Conservation (phyloP, 345 rosid genomes). For the Eucalyptus cloeziana region DNA sequence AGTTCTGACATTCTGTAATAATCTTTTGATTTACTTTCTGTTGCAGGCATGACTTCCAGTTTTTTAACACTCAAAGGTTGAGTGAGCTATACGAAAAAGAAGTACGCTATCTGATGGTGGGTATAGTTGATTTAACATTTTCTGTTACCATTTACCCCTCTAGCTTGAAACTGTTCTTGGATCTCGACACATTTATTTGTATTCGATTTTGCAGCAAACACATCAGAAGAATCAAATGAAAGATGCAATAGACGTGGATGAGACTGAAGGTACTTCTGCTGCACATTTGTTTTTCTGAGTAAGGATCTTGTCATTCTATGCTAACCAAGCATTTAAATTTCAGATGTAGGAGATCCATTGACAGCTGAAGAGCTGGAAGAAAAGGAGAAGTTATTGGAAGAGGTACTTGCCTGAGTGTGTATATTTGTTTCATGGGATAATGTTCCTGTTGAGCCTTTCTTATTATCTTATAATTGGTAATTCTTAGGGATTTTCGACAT, state of each 20-base stretch:
- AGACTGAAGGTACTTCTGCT: conserved; percentile 68
- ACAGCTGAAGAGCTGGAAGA: conserved; percentile 98
- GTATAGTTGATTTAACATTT: background rate
- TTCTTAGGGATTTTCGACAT: conserved; percentile 83
- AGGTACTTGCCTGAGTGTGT: conserved; percentile 26
- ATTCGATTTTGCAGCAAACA: conserved; percentile 51
- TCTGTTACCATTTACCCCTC: background rate
- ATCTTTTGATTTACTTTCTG: background rate
- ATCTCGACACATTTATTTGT: background rate
- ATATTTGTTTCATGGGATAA: background rate
- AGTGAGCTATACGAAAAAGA: conserved; percentile 96
- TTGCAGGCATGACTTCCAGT: conserved; percentile 91
- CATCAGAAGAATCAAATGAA: conserved; percentile 96
- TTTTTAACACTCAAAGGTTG: conserved; percentile 91
- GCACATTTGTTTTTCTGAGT: background rate
- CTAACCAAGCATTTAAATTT: conserved; percentile 8
- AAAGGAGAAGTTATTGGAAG: conserved; percentile 81
- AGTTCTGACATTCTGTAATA: background rate
- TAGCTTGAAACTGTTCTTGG: background rate
- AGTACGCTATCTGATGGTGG: conserved; percentile 92
- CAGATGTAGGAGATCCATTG: conserved; percentile 82
- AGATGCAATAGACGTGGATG: conserved; percentile 91
- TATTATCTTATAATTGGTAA: background rate
- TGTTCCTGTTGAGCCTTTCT: background rate
- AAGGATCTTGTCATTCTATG: background rate